Evolutionary conservation across 208 protist species (phyloP), one percentile per base, ranked within the genome.

Genomic region (Angomonas ambiguus): DNA sequence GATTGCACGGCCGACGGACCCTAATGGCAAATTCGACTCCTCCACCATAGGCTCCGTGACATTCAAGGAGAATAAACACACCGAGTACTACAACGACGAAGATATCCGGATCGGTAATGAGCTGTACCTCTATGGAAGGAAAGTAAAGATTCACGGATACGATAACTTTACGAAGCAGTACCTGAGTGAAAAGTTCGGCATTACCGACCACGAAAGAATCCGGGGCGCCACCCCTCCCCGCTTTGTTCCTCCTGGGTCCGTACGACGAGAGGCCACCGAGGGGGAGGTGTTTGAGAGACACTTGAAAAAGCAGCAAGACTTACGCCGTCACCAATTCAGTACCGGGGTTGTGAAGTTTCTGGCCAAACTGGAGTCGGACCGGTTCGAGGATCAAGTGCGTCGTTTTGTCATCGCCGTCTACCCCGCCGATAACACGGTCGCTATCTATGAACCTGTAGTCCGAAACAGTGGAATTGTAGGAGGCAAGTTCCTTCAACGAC

Each of bases 391-490:
- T 69, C 71, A 80, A 57, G 82, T 93, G 58, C 89, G 96, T 38
- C 80, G 81, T 62, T 98, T 98, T 63, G 91, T 98, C 18, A 62
- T 98, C 13, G 72, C 79, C 8, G 89, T 94, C n/a, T 95, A 91
- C 78, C 82, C 92, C 3, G 86, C 87, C 1, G 95, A 99, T 79
- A 91, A 97, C 82, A 97, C 92, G 41, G 51, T 98, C 32, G 72
- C 85, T 49, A 96, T 97, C 57, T 97, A 88, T 65, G 92, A 97
- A 67, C 89, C 92, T 3, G 77, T 92, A 11, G 74, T 87, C 48
- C 89, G 94, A 34, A 98, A 98, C 85, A 97, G 88, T 57, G 96
- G 96, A 67, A 91, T 97, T 71, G 80, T 97, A 25, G 96, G 94
- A 16, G 96, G 96, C 33, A 97, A 96, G 77, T 98, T 98, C 59